Base-by-base conservation (phyloP, 352 stramenopile species). In the Phytophthora podocarpi region DNA sequence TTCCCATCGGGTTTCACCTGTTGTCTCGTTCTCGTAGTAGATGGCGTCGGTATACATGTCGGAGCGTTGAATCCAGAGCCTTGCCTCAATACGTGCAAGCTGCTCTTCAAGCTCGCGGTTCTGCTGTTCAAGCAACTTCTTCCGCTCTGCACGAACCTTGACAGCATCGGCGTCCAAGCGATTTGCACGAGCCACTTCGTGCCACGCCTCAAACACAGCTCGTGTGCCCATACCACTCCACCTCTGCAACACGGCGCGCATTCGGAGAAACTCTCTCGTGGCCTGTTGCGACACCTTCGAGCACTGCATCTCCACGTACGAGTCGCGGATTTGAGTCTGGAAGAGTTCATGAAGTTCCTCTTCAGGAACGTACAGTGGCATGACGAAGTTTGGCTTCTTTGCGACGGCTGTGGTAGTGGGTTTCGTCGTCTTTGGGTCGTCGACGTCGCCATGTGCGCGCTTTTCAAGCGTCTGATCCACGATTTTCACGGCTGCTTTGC, bases 21-120 rank as follows among this genome's bases (percentile, higher is more conserved):
- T 84, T 49, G 59, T 51, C 5, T 64, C 64, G 49, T 91, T 74
- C 45, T 89, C 75, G 31, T 80, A 91, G 64, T 88, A 91, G 8
- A 89, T 64, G 3, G 59, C 74, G 45, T 91, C 82, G 11, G 79
- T 85, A 59, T 91, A 91, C 67, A 82, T 76, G 35, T 91, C 81
- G 1, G 80, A 67, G 10, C 76, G 72, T 36, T 74, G 53, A 4
- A 74, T 60, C 82, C 82, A 91, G 8, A 68, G 78, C 21, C 66
- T 51, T 16, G 82, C 82, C 34, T 89, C 77, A 0, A 80, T 31
- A 0, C 74, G 70, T 5, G 48, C 59, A 12, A 91, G 50, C 32
- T 88, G 58, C 50, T 89, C 76, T 16, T 85, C 64, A 4, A 87
- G 59, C n/a, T 55, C 55, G 3, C 43, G 53, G 41, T 89, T 91